Conservation (phyloP, 164 flowering plant species). For the Euptelea pleiosperma region DNA sequence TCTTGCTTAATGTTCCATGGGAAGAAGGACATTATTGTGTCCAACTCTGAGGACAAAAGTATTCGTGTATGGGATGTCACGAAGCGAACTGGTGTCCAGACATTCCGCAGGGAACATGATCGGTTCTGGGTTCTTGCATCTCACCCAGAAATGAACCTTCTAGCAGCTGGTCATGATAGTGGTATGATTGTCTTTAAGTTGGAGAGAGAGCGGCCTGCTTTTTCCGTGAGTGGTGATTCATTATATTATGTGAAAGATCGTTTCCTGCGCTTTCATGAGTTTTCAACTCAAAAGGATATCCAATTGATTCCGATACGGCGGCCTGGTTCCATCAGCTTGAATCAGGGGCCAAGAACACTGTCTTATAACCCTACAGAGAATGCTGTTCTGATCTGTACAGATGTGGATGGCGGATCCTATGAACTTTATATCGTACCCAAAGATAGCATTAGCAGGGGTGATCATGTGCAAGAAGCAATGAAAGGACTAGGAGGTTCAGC, state of each 20-base stretch:
- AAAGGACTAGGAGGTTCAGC: conserved; percentile 84
- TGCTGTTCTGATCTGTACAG: conserved; percentile 79
- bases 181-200: conserved; percentile 88
- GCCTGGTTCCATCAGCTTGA: conserved; percentile 67
- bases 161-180: conserved; percentile 95
- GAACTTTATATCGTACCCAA: conserved; percentile 77
- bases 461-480: conserved; percentile 63
- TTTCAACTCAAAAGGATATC: conserved; percentile 64
- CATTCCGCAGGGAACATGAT: conserved; percentile 87
- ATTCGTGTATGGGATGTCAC: conserved; percentile 84
- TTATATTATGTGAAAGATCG: conserved; percentile 74
- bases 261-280: conserved; percentile 67
- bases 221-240: conserved; percentile 69
- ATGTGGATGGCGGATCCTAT: conserved; percentile 87
- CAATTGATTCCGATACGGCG: conserved; percentile 74
- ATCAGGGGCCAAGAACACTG: conserved; percentile 75
- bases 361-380: conserved; percentile 88
- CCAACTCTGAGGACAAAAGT: conserved; percentile 89
- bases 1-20: conserved; percentile 89
- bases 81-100: conserved; percentile 83
- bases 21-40: conserved; percentile 65
- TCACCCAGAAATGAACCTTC: conserved; percentile 81
- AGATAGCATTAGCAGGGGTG: conserved; percentile 66
- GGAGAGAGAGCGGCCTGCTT: conserved; percentile 91
- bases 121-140: conserved; percentile 77